These are phyloP conservation scores for Fraxinus quadrangulata DNA, from an alignment of 257 asterid genomes.

Conservation along the genomic window DNA sequence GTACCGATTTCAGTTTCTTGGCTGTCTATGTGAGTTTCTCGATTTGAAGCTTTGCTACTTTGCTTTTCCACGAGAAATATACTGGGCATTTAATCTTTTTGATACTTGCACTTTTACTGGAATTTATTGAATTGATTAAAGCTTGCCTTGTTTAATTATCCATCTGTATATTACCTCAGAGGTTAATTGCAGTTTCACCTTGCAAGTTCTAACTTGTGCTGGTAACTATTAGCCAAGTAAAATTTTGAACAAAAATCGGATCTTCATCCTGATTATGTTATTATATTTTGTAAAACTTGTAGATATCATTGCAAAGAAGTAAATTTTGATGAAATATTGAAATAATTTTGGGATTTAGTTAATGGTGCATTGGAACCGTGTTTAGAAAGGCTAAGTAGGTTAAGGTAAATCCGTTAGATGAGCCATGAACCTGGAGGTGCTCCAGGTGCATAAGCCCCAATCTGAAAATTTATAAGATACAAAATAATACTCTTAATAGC, in stretches of 20 bases:
- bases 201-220: background rate
- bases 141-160: background rate
- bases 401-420: background rate
- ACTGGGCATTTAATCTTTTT: background rate
- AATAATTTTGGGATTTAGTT: background rate
- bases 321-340: background rate
- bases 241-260: background rate
- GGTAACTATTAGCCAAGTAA: background rate
- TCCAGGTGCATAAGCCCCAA: background rate
- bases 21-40: background rate
- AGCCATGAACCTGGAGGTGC: background rate
- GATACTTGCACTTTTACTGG: background rate
- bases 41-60: background rate
- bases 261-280: background rate
- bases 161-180: background rate
- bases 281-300: background rate
- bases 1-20: background rate
- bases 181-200: background rate
- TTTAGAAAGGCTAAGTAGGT: background rate
- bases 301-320: background rate
- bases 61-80: background rate
- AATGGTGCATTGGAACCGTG: background rate
- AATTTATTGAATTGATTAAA: background rate
- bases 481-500: background rate
- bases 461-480: background rate